A percentile compares a stretch with the other conserved stretches of the same genome.
Conservation (phyloP, 306 rosid species). For the Arachis hypogaea region DNA sequence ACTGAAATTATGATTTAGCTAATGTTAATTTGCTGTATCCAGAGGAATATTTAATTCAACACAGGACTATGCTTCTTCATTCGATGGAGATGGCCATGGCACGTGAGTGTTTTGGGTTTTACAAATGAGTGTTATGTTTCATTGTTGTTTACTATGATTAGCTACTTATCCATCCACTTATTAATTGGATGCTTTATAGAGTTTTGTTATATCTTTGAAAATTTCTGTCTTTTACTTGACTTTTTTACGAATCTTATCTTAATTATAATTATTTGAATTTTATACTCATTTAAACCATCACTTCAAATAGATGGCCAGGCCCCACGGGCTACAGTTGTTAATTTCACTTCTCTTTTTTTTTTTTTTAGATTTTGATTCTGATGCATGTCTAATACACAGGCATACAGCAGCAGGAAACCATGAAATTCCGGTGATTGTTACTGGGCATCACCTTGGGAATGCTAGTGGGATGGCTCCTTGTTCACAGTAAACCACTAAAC, state of each 20-base stretch:
- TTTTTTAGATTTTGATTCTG: slow-evolving; percentile 31
- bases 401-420: slow-evolving; percentile 99
- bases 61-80: slow-evolving; percentile 95
- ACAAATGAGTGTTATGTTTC: slow-evolving; percentile 13
- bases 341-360: slow-evolving; percentile 23
- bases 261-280: slow-evolving; percentile 10
- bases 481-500: slow-evolving; percentile 66
- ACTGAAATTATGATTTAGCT: too few relatives aligned
- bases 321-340: not conserved
- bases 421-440: slow-evolving; percentile 91
- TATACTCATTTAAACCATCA: not conserved
- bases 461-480: slow-evolving; percentile 99
- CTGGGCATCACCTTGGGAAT: slow-evolving; percentile 91
- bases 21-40: slow-evolving; percentile 58
- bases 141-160: slow-evolving; percentile 16
- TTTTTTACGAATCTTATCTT: slow-evolving; percentile 1
- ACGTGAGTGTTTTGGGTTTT: slow-evolving; percentile 68
- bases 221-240: slow-evolving; percentile 2
- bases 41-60: slow-evolving; percentile 86
- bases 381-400: slow-evolving; percentile 59
- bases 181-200: not conserved
- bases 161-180: not conserved
- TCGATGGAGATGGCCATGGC: slow-evolving; percentile 99
- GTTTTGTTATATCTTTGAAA: slow-evolving; percentile 20
- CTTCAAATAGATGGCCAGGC: not conserved